These are phyloP conservation scores for Penicillium frequentans DNA, from an alignment of 2,329 filamentous ascomycete genomes.

Conservation along the genomic window DNA sequence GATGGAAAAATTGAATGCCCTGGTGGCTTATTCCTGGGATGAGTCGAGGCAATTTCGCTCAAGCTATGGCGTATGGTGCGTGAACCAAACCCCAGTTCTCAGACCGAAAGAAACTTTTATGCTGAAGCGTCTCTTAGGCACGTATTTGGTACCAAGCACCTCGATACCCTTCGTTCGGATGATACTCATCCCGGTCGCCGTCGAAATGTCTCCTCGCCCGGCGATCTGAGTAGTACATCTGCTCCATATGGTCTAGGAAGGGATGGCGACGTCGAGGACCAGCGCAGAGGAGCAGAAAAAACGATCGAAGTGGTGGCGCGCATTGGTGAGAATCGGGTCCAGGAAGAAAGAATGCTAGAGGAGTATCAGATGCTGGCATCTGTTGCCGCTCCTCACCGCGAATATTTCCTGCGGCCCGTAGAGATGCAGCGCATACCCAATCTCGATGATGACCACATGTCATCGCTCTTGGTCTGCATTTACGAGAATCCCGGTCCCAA, in stretches of 20 bases:
- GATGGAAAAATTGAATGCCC: not conserved
- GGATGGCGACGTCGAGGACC: not conserved
- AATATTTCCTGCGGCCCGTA: not conserved
- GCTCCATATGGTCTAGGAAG: not conserved
- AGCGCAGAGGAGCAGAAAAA: not conserved
- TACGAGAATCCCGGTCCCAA: not conserved
- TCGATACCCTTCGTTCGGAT: not conserved
- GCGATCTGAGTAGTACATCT: not conserved
- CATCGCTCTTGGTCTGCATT: not conserved
- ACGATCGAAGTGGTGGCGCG: not conserved
- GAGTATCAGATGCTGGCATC: not conserved
- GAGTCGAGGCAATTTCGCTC: not conserved
- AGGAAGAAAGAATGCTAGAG: not conserved
- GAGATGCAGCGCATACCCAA: not conserved
- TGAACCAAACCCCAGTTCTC: not conserved
- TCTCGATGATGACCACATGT: not conserved
- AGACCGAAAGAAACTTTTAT: not conserved
- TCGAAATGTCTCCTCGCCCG: not conserved
- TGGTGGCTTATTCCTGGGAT: not conserved
- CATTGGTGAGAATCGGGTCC: not conserved
- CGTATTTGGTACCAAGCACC: not conserved
- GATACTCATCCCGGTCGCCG: not conserved
- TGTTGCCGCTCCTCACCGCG: not conserved
- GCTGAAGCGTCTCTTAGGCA: not conserved
- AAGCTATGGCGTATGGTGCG: not conserved